Evolutionary conservation across 441 rosid genomes (phyloP).

Genomic region (Syzygium syzygioides): DNA sequence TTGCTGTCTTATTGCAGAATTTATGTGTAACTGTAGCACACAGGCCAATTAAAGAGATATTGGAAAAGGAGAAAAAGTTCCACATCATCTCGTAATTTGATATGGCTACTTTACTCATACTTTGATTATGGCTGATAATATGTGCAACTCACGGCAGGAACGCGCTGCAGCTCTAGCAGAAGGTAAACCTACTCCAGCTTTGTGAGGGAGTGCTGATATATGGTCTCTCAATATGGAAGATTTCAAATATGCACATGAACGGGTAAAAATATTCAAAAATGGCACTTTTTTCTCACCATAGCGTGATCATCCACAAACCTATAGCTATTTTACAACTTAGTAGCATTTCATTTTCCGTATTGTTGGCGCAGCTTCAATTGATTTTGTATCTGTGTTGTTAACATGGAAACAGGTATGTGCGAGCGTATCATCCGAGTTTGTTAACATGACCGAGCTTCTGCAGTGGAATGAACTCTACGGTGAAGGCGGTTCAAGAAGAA

Average conservation of each 20-base stretch:
- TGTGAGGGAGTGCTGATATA: constrained; percentile 61
- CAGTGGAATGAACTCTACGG: constrained; percentile 96
- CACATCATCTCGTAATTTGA: background rate
- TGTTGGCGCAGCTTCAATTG: background rate
- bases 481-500: constrained; percentile 88
- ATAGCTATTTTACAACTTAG: background rate
- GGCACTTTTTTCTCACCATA: background rate
- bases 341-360: background rate
- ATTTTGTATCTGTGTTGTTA: background rate
- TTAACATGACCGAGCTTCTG: constrained; percentile 80
- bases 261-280: constrained; percentile 29
- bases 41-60: constrained; percentile 67
- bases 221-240: constrained; percentile 60
- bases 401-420: constrained; percentile 65
- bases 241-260: constrained; percentile 66
- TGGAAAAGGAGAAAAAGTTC: constrained; percentile 72
- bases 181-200: constrained; percentile 60
- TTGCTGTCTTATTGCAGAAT: constrained; percentile 36
- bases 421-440: constrained; percentile 85
- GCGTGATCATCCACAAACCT: background rate
- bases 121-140: background rate
- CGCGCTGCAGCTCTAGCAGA: constrained; percentile 52
- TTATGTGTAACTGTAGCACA: constrained; percentile 75
- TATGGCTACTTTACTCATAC: background rate
- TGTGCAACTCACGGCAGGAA: constrained; percentile 34